These are phyloP conservation scores for Polytrichum formosum DNA, from an alignment of 225 moss, liverwort and hornwort genomes.

Conservation along the genomic window DNA sequence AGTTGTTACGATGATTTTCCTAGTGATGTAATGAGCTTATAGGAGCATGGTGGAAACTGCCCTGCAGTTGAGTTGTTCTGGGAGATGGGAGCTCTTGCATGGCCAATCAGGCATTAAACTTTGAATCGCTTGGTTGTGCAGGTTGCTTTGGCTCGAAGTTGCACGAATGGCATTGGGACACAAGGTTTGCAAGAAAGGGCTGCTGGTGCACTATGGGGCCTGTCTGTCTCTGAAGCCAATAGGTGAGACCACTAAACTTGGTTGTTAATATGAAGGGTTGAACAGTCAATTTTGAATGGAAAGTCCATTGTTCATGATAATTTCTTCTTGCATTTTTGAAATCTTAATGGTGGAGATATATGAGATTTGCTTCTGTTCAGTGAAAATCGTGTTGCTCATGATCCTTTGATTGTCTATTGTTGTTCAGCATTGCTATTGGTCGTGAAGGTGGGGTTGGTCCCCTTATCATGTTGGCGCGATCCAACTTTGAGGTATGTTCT, in stretches of 20 bases:
- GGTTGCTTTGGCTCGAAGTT: slow-evolving; percentile 86
- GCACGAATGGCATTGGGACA: slow-evolving; percentile 62
- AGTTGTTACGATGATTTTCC: too few relatives aligned
- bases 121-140: slow-evolving; percentile 18
- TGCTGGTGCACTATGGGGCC: slow-evolving; percentile 95
- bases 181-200: slow-evolving; percentile 95
- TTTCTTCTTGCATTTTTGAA: too few relatives aligned
- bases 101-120: not conserved
- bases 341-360: too few relatives aligned
- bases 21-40: too few relatives aligned
- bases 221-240: slow-evolving; percentile 93
- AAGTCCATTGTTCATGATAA: too few relatives aligned
- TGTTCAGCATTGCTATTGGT: slow-evolving; percentile 90
- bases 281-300: too few relatives aligned
- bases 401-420: slow-evolving; percentile 1
- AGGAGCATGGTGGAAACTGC: too few relatives aligned
- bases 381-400: too few relatives aligned
- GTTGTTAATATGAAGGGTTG: not conserved
- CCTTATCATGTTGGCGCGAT: slow-evolving; percentile 77
- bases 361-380: too few relatives aligned
- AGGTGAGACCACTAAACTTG: slow-evolving; percentile 37
- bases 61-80: too few relatives aligned
- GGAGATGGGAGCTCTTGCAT: not conserved
- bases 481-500: slow-evolving; percentile 72
- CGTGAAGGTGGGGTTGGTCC: slow-evolving; percentile 94